Percentiles rank a stretch among this genome's conserved stretches.
phyloP scores from a whole-genome alignment of 345 rosid genomes.

The Moricandia arvensis region DNA sequence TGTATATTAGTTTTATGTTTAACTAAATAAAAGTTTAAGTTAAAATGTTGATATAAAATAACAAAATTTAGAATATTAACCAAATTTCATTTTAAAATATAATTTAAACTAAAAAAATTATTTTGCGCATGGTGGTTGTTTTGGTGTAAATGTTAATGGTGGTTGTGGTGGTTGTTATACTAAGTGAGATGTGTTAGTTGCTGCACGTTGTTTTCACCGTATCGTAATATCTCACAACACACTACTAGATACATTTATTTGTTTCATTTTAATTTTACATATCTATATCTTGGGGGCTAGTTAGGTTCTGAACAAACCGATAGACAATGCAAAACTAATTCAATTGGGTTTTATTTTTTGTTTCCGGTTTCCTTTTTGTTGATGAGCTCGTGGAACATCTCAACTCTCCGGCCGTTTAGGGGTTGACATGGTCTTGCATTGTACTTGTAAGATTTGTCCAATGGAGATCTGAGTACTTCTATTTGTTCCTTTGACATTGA shows the following conservation, averaged over 20 bases:
- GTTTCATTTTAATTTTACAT: not conserved
- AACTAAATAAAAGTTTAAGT: too few species aligned
- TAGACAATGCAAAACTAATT: not conserved
- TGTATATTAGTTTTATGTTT: too few species aligned
- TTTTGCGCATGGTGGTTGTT: too few species aligned
- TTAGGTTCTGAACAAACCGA: not conserved
- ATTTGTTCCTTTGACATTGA: conserved; percentile 59
- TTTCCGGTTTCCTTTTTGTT: not conserved
- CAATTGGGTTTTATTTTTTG: not conserved
- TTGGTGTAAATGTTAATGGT: too few species aligned
- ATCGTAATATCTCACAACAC: not conserved
- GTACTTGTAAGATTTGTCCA: conserved; percentile 37
- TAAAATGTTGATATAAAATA: too few species aligned
- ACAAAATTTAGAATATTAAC: too few species aligned
- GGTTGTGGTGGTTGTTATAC: too few species aligned
- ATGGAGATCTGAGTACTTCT: conserved; percentile 49
- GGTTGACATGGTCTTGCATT: conserved; percentile 68
- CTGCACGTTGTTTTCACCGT: not conserved
- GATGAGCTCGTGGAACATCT: conserved; percentile 30
- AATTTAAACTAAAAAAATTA: too few species aligned
- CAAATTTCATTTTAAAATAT: too few species aligned
- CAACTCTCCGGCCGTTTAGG: conserved; percentile 50
- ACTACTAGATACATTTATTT: not conserved
- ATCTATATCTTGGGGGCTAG: not conserved
- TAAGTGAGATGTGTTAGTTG: not conserved